These are phyloP conservation scores for Dactylellina drechsleri DNA, from an alignment of 2,329 filamentous ascomycete species.

Conservation along the genomic window DNA sequence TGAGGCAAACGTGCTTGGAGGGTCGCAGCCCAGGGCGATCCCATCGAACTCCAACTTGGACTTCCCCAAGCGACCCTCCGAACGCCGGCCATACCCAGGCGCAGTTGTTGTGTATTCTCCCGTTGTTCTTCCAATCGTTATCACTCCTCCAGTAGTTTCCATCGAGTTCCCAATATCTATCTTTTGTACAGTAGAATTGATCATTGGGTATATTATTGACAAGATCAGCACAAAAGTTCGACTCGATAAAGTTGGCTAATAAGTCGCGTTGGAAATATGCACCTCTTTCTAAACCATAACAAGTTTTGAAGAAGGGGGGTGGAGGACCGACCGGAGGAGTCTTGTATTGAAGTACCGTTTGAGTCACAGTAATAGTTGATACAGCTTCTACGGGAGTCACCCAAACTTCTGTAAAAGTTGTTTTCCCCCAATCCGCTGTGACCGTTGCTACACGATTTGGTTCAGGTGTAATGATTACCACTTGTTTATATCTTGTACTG, in stretches of 20 bases:
- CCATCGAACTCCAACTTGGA: too few relatives aligned
- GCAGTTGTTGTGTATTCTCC: too few relatives aligned
- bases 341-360: too few relatives aligned
- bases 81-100: too few relatives aligned
- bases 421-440: neutral
- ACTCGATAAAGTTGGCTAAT: neutral
- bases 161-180: neutral
- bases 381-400: constrained; percentile 2
- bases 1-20: too few relatives aligned
- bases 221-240: neutral
- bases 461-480: too few relatives aligned
- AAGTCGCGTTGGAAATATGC: constrained; percentile 1
- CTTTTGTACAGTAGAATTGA: neutral
- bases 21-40: too few relatives aligned
- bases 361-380: too few relatives aligned
- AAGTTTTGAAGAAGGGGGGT: neutral
- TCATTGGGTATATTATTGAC: neutral
- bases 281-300: constrained; percentile 7
- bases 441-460: neutral
- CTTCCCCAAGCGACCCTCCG: too few relatives aligned
- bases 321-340: neutral
- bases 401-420: neutral
- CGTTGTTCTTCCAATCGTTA: too few relatives aligned
- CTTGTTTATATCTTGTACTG: too few relatives aligned
- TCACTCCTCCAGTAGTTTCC: constrained; percentile 4